Evolutionary conservation across 169 alveolate species (phyloP).

Genomic region (Sarcocystis neurona): DNA sequence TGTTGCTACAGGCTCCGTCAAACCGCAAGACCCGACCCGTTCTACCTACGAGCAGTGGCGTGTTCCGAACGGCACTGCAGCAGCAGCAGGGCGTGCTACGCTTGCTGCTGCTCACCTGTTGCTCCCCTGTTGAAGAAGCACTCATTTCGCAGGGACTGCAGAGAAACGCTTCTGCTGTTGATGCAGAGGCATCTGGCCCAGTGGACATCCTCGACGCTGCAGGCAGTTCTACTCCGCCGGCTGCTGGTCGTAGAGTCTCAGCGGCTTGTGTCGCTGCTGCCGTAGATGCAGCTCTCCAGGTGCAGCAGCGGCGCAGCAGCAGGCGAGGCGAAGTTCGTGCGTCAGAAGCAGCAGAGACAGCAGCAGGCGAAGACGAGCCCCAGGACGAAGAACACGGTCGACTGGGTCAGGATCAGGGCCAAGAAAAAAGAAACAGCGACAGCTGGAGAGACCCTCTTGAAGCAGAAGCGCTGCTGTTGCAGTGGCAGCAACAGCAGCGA

Average conservation of each 20-base stretch:
- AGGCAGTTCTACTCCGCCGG: too few relatives aligned
- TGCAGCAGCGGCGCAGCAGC: not conserved
- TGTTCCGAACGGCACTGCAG: not conserved
- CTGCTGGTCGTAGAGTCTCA: too few relatives aligned
- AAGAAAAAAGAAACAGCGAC: not conserved
- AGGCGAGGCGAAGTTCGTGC: not conserved
- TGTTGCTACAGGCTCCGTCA: not conserved
- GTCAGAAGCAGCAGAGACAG: not conserved
- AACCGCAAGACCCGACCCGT: not conserved
- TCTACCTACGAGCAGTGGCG: not conserved
- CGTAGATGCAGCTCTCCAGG: not conserved
- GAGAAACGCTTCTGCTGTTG: too few relatives aligned
- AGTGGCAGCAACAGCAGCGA: conserved; percentile 9
- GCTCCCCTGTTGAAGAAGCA: not conserved
- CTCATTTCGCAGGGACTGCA: not conserved
- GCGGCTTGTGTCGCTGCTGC: not conserved
- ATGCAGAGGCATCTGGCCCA: too few relatives aligned
- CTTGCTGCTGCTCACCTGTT: not conserved
- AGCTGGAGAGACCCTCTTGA: not conserved
- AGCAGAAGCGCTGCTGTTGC: not conserved
- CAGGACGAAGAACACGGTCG: not conserved
- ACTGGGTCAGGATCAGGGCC: not conserved
- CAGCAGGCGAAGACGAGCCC: not conserved
- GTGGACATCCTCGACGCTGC: too few relatives aligned
- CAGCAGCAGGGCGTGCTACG: not conserved